These are phyloP conservation scores for Aureoboletus auriporus DNA, from an alignment of 768 basidiomycete species.

Conservation along the genomic window DNA sequence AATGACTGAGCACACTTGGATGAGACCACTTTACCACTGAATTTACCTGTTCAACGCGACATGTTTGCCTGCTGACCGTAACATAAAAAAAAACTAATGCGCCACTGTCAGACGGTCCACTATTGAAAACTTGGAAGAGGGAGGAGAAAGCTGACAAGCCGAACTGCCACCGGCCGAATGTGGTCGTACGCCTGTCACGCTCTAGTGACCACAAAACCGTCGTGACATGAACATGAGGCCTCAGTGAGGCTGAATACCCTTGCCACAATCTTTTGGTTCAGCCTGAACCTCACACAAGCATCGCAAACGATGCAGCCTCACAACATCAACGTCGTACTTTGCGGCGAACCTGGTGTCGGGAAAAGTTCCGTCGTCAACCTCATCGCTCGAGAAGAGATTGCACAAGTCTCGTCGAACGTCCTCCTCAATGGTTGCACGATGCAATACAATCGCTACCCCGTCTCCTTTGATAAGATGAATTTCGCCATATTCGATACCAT, in stretches of 20 bases:
- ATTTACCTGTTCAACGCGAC: slow-evolving; percentile 36
- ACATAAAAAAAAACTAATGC: slow-evolving; percentile 35
- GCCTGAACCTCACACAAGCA: too few species aligned
- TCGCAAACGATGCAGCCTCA: too few species aligned
- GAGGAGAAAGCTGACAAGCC: background rate
- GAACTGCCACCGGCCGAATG: background rate
- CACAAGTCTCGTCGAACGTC: slow-evolving; percentile 23
- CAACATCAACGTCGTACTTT: slow-evolving; percentile 36
- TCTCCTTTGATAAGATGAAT: too few species aligned
- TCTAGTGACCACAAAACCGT: background rate
- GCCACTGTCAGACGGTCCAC: slow-evolving; percentile 6
- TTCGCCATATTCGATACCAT: too few species aligned
- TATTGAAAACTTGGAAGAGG: background rate
- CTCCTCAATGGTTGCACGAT: too few species aligned
- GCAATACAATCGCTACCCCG: too few species aligned
- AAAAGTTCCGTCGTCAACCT: slow-evolving; percentile 30
- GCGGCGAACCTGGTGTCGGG: slow-evolving; percentile 38
- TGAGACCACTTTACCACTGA: background rate
- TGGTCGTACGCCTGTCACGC: slow-evolving; percentile 12
- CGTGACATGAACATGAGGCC: too few species aligned
- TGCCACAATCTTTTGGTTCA: too few species aligned
- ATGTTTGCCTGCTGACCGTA: slow-evolving; percentile 35
- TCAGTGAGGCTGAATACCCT: too few species aligned
- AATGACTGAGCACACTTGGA: slow-evolving; percentile 4
- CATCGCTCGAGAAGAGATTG: slow-evolving; percentile 22